Conservation (phyloP, 1,284 basidiomycete species). For the Stereum hirsutum region DNA sequence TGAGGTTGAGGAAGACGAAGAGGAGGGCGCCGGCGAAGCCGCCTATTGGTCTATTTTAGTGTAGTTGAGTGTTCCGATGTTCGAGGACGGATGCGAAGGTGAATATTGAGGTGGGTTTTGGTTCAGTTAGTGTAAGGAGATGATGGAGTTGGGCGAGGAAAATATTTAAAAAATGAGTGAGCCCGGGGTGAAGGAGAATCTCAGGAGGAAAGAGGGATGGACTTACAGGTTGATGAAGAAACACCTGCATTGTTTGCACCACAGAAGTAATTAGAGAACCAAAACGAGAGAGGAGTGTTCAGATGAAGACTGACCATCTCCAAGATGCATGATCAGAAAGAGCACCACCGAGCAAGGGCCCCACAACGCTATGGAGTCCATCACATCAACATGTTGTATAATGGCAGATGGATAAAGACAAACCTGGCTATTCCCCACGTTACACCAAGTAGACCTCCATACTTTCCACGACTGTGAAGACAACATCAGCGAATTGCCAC, state of each 20-base stretch:
- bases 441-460: slow-evolving; percentile 63
- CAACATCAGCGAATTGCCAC: background rate
- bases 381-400: slow-evolving; percentile 1
- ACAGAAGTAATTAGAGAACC: no score
- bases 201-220: background rate
- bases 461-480: slow-evolving; percentile 57
- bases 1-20: slow-evolving; percentile 49
- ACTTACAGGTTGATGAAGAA: slow-evolving; percentile 68
- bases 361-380: slow-evolving; percentile 68
- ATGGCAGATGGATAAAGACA: background rate
- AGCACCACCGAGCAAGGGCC: slow-evolving; percentile 68
- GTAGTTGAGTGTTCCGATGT: background rate
- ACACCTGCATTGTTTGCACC: no score
- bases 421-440: slow-evolving; percentile 74
- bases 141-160: no score
- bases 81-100: no score
- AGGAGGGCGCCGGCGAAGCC: background rate
- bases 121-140: no score
- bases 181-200: no score
- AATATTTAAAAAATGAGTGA: slow-evolving; percentile 5
- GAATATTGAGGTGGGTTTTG: no score
- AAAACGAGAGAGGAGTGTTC: slow-evolving; percentile 3
- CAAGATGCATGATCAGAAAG: slow-evolving; percentile 67
- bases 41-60: background rate
- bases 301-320: slow-evolving; percentile 44